Percentiles rank a stretch among this genome's conserved stretches.
Conservation (phyloP, 2,329 filamentous ascomycete species). For the Phialophora macrospora region DNA sequence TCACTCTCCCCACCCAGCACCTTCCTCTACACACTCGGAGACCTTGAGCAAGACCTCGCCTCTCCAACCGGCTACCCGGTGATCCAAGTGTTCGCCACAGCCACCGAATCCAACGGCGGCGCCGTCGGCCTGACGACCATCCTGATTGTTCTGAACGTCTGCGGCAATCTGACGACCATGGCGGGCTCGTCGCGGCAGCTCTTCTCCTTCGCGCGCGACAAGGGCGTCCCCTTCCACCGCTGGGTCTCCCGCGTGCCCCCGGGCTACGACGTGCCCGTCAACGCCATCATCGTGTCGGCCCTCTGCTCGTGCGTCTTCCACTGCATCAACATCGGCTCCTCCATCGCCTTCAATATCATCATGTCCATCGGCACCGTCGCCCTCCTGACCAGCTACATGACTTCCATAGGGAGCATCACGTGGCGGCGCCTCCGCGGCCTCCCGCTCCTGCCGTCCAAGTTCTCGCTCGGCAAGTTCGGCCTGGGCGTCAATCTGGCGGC, state of each 20-base stretch:
- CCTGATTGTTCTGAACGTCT: slow-evolving; percentile 44
- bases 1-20: slow-evolving; percentile 33
- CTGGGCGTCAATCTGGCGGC: slow-evolving; percentile 46
- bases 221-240: slow-evolving; percentile 44
- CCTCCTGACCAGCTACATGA: slow-evolving; percentile 57
- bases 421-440: slow-evolving; percentile 44
- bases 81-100: slow-evolving; percentile 43
- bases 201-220: slow-evolving; percentile 48
- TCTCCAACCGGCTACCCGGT: slow-evolving; percentile 44
- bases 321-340: slow-evolving; percentile 58
- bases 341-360: slow-evolving; percentile 58
- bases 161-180: slow-evolving; percentile 43
- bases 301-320: slow-evolving; percentile 54
- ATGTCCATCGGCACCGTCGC: slow-evolving; percentile 56
- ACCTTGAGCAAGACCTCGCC: slow-evolving; percentile 41
- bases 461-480: slow-evolving; percentile 47
- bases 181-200: slow-evolving; percentile 45
- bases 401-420: slow-evolving; percentile 48
- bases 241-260: slow-evolving; percentile 41
- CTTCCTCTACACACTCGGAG: slow-evolving; percentile 47
- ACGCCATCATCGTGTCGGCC: slow-evolving; percentile 48
- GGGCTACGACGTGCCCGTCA: slow-evolving; percentile 48
- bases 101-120: slow-evolving; percentile 40
- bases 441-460: slow-evolving; percentile 45
- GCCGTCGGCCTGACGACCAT: slow-evolving; percentile 50